Percentiles rank a stretch among this genome's conserved stretches.
Evolutionary conservation across 2,329 filamentous ascomycete genomes (phyloP).

Genomic region (Aotearoamyces nothofagi): DNA sequence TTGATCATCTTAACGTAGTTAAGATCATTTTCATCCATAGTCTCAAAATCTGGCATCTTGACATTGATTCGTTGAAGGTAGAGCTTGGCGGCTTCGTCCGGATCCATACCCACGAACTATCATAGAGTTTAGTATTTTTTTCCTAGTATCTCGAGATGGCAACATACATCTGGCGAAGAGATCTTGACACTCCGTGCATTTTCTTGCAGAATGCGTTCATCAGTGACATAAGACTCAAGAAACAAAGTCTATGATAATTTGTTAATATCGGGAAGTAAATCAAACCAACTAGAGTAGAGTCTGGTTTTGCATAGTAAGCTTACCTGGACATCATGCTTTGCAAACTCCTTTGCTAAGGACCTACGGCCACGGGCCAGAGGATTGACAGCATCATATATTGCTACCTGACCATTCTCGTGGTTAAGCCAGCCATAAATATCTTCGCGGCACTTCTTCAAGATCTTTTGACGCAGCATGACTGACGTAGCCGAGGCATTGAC

Average conservation of each 20-base stretch:
- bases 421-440: conserved; percentile 96
- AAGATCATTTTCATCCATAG: conserved; percentile 84
- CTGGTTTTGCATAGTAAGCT: conserved; percentile 5
- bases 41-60: conserved; percentile 91
- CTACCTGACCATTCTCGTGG: conserved; percentile 93
- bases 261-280: no score
- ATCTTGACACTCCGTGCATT: conserved; percentile 98
- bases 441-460: conserved; percentile 90
- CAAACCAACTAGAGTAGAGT: neutral
- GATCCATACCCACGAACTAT: conserved; percentile 79
- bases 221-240: conserved; percentile 89
- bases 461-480: conserved; percentile 90
- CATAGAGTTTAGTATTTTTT: conserved; percentile 6
- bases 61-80: conserved; percentile 83
- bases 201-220: conserved; percentile 85
- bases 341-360: conserved; percentile 85
- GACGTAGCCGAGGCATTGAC: conserved; percentile 85
- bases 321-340: conserved; percentile 91
- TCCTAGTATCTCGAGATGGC: conserved; percentile 1
- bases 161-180: conserved; percentile 73
- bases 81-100: conserved; percentile 80
- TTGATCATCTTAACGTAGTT: conserved; percentile 99
- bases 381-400: conserved; percentile 97
- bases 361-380: conserved; percentile 69
- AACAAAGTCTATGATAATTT: conserved; percentile 63